Evolutionary conservation across 768 basidiomycete genomes (phyloP).

Genomic region (Strobilomyces confusus): DNA sequence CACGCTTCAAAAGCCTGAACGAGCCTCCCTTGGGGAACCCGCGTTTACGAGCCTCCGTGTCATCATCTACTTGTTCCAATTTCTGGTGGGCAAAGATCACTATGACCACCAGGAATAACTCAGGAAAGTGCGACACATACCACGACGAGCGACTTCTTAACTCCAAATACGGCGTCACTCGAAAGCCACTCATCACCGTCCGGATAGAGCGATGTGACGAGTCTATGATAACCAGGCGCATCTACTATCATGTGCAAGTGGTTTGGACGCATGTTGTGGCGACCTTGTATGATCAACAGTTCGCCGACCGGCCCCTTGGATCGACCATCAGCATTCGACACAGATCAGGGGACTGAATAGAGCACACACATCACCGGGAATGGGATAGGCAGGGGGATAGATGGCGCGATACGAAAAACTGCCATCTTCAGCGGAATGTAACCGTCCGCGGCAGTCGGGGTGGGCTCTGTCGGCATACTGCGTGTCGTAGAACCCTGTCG

Average conservation of each 20-base stretch:
- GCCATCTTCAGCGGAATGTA: slow-evolving; percentile 58
- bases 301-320: slow-evolving; percentile 65
- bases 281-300: slow-evolving; percentile 49
- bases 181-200: slow-evolving; percentile 61
- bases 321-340: slow-evolving; percentile 6
- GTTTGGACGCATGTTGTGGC: slow-evolving; percentile 77
- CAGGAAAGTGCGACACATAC: slow-evolving; percentile 39
- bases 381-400: slow-evolving; percentile 66
- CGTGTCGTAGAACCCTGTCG: slow-evolving; percentile 34
- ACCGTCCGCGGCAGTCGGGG: slow-evolving; percentile 72
- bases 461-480: slow-evolving; percentile 52
- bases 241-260: slow-evolving; percentile 75
- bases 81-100: slow-evolving; percentile 34
- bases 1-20: slow-evolving; percentile 45
- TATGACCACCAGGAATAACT: background rate
- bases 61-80: slow-evolving; percentile 50
- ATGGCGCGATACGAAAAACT: slow-evolving; percentile 68
- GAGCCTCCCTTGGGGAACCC: slow-evolving; percentile 41
- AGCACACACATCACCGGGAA: slow-evolving; percentile 60
- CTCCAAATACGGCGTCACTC: slow-evolving; percentile 80
- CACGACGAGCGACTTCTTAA: slow-evolving; percentile 72
- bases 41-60: slow-evolving; percentile 49
- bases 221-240: slow-evolving; percentile 67
- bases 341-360: slow-evolving; percentile 1
- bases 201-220: slow-evolving; percentile 72